Percentiles rank a stretch among this genome's conserved stretches.
Conservation (phyloP, 2,329 filamentous ascomycete genomes). For the Penicillium hesseltinei region DNA sequence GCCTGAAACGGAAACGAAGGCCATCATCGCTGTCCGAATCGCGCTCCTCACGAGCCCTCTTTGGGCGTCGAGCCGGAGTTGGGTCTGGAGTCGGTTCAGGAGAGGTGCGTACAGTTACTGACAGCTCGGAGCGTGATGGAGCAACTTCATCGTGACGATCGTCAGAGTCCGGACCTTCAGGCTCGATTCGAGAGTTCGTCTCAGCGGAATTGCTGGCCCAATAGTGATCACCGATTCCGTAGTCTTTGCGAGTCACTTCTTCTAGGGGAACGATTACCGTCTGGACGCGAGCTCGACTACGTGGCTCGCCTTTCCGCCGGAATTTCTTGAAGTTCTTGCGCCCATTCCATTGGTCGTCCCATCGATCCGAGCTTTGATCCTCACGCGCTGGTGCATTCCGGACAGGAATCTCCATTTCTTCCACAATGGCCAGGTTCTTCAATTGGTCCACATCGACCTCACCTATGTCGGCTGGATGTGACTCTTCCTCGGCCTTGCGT, state of each 20-base stretch:
- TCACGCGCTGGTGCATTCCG: conserved; percentile 31
- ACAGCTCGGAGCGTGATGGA: conserved; percentile 12
- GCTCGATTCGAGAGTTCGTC: conserved; percentile 9
- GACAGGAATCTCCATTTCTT: conserved; percentile 66
- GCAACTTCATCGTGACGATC: conserved; percentile 7
- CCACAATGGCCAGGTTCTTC: conserved; percentile 70
- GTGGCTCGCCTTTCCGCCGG: conserved; percentile 35
- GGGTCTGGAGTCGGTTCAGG: conserved; percentile 21
- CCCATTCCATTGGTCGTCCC: conserved; percentile 90
- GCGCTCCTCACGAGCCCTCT: conserved; percentile 36
- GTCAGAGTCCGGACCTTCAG: conserved; percentile 20
- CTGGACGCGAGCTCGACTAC: conserved; percentile 44
- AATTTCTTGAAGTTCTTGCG: conserved; percentile 96
- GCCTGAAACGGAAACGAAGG: conserved; percentile 55
- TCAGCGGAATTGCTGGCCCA: conserved; percentile 51
- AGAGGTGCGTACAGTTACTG: conserved; percentile 5
- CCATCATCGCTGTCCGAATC: conserved; percentile 59
- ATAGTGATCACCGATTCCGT: conserved; percentile 73
- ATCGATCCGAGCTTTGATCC: conserved; percentile 59
- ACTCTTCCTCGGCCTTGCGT: conserved; percentile 50
- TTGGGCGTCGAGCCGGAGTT: conserved; percentile 27
- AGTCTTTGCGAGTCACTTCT: conserved; percentile 68
- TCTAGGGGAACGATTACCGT: conserved; percentile 69
- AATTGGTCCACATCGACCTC: conserved; percentile 70
- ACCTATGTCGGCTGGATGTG: conserved; percentile 54